Evolutionary conservation across 176 grass and related monocot species (phyloP).

Genomic region (Oryza longistaminata): DNA sequence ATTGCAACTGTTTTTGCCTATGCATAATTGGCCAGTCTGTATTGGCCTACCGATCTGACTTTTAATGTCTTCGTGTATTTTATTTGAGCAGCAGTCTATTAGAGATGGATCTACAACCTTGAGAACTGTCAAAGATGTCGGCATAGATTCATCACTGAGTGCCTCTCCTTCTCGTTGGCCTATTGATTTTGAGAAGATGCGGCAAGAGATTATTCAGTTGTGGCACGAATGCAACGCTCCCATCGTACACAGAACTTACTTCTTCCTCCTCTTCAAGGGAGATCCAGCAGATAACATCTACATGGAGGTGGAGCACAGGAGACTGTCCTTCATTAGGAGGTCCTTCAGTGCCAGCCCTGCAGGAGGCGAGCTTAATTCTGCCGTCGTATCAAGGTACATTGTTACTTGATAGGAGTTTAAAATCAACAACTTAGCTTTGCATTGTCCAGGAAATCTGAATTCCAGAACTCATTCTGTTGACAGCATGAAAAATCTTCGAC

Average conservation of each 20-base stretch:
- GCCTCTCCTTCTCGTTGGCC: conserved; percentile 45
- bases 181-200: conserved; percentile 65
- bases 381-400: conserved; percentile 49
- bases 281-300: conserved; percentile 81
- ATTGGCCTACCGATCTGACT: background rate
- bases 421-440: background rate
- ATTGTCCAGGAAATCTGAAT: conserved; percentile 7
- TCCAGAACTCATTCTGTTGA: conserved; percentile 1
- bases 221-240: conserved; percentile 87
- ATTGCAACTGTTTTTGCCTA: background rate
- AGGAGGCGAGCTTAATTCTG: conserved; percentile 29
- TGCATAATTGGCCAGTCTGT: background rate
- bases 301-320: conserved; percentile 87
- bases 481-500: conserved; percentile 68
- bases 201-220: conserved; percentile 71
- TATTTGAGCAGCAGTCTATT: conserved; percentile 23
- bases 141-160: conserved; percentile 39
- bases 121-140: conserved; percentile 49
- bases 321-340: conserved; percentile 72
- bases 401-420: background rate
- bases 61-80: background rate
- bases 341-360: conserved; percentile 20
- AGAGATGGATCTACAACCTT: conserved; percentile 32
- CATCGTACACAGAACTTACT: conserved; percentile 74
- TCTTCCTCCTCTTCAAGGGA: conserved; percentile 93